Evolutionary conservation across 2,329 filamentous ascomycete species (phyloP).

Genomic region (Paraconiothyrium brasiliense): DNA sequence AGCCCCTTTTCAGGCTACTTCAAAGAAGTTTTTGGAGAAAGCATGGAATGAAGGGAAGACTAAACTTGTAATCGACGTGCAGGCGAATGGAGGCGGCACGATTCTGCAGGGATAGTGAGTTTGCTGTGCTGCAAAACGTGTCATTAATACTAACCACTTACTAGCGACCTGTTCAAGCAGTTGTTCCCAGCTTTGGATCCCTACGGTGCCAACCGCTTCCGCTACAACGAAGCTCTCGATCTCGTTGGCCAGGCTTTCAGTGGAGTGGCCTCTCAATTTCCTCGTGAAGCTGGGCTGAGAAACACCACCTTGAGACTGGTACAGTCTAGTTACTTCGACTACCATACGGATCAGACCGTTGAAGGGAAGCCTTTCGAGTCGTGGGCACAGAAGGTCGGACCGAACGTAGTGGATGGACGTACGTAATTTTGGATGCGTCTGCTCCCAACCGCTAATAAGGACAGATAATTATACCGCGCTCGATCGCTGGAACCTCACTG

Average conservation of each 20-base stretch:
- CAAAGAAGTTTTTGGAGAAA: slow-evolving; percentile 52
- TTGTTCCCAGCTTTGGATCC: slow-evolving; percentile 62
- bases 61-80: slow-evolving; percentile 68
- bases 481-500: slow-evolving; percentile 48
- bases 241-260: slow-evolving; percentile 56
- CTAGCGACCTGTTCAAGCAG: slow-evolving; percentile 65
- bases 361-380: slow-evolving; percentile 61
- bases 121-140: background rate
- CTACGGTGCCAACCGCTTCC: slow-evolving; percentile 62
- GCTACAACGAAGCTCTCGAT: slow-evolving; percentile 58
- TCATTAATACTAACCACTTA: background rate
- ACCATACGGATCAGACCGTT: slow-evolving; percentile 57
- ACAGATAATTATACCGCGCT: slow-evolving; percentile 54
- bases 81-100: slow-evolving; percentile 67
- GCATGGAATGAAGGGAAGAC: slow-evolving; percentile 63
- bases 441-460: slow-evolving; percentile 23
- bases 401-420: slow-evolving; percentile 40
- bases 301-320: slow-evolving; percentile 49
- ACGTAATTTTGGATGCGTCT: slow-evolving; percentile 6
- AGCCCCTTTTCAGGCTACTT: slow-evolving; percentile 51
- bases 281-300: slow-evolving; percentile 41
- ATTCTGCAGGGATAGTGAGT: slow-evolving; percentile 63
- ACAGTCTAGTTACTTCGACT: slow-evolving; percentile 57
- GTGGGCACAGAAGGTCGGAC: slow-evolving; percentile 55
- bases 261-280: slow-evolving; percentile 39